Conservation (phyloP, 305 asterid species). For the Fraxinus ornus region DNA sequence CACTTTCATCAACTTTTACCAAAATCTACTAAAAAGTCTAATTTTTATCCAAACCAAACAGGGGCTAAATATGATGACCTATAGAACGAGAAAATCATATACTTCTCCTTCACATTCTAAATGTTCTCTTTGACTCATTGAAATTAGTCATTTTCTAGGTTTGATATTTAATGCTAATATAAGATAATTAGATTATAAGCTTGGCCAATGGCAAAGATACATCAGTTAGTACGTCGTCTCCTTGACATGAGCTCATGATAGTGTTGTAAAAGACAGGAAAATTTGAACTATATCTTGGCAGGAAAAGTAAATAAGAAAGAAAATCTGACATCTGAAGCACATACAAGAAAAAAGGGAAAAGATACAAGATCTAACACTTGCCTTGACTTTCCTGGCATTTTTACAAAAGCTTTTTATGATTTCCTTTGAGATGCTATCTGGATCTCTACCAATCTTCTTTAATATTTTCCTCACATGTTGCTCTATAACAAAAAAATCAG, state of each 20-base stretch:
- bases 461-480: slow-evolving; percentile 55
- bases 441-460: slow-evolving; percentile 83
- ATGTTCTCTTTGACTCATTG: neutral
- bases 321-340: neutral
- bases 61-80: neutral
- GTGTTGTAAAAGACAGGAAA: neutral
- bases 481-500: slow-evolving; percentile 77
- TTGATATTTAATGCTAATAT: neutral
- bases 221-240: neutral
- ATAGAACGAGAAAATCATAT: neutral
- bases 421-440: slow-evolving; percentile 72
- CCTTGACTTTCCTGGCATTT: slow-evolving; percentile 89
- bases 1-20: neutral
- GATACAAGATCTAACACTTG: slow-evolving; percentile 27
- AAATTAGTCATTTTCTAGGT: neutral
- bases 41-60: neutral
- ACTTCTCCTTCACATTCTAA: neutral
- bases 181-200: neutral
- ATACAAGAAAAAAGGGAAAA: neutral
- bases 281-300: neutral
- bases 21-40: neutral
- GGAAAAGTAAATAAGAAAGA: neutral
- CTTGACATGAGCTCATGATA: neutral
- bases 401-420: slow-evolving; percentile 78
- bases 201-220: neutral